Base-by-base conservation (phyloP, 345 rosid species). In the Crucihimalaya himalaica region DNA sequence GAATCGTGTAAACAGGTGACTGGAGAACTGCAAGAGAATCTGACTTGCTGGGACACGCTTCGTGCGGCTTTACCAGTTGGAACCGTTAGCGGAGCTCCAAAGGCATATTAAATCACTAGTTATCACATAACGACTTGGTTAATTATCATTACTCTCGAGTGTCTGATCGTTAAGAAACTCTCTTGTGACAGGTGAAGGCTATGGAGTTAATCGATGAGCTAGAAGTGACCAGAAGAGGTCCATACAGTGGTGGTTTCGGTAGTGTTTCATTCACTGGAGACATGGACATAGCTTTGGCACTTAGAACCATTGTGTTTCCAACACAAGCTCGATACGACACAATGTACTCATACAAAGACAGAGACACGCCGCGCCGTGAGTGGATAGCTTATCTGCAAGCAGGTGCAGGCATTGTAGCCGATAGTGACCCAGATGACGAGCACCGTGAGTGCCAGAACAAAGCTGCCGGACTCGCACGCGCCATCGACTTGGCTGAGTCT, bases 21-120 rank as follows among this genome's bases (percentile, higher is more conserved):
- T 1, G 97, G 96, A 37, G 98, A 93, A 77, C 72, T 86, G 31
- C 86, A 77, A 19, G 93, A 93, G 21, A 52, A 84, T 72, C 74
- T 88, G 63, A 81, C 84, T 11, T 75, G 95, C 73, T 92, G 98
- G 98, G 95, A 92, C 81, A 89, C 71, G 21, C 83, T 92, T 72
- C 92, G 98, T 7, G 86, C 93, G 18, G 97, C 98, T 28, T 74
- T 93, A 46, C 98, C 98, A 4, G 96, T 90, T 52, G 95, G 97
- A 39, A 93, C 97, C 14, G 97, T 93, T 71, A 90, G 98, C 40
- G 98, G 98, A 63, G 97, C 96, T 25, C 96, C 97, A 31, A 93
- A 93, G 96, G 98, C 37, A 32, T 3, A 32, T 23, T 32, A 32
- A 32, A 32, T 6, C 5, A 32, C 10, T 32, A 7, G 5, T 31